phyloP scores from a whole-genome alignment of 306 rosid genomes.

The Castanea mollissima region DNA sequence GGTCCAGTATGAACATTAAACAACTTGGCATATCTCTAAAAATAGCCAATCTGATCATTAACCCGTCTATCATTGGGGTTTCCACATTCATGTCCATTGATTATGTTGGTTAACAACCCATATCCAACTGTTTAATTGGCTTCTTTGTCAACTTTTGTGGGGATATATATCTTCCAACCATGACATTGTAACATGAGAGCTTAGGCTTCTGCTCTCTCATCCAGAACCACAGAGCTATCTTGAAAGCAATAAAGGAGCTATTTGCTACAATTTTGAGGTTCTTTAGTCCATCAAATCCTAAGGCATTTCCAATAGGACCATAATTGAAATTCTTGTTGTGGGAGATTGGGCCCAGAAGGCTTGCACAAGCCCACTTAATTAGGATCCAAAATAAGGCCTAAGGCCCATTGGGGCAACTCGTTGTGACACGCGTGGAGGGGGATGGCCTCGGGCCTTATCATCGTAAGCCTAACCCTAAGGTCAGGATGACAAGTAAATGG shows the following conservation, averaged over 20 bases:
- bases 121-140: slow-evolving; percentile 69
- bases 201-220: slow-evolving; percentile 53
- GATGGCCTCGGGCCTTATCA: no score
- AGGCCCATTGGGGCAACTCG: no score
- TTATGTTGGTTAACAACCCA: slow-evolving; percentile 72
- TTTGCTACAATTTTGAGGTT: slow-evolving; percentile 70
- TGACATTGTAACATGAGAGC: slow-evolving; percentile 80
- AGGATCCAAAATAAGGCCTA: no score
- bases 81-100: slow-evolving; percentile 80
- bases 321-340: slow-evolving; percentile 65
- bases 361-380: no score
- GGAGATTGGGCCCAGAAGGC: no score
- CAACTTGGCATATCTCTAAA: slow-evolving; percentile 54
- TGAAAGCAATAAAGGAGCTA: slow-evolving; percentile 57
- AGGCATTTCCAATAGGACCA: slow-evolving; percentile 72
- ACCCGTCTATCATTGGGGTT: slow-evolving; percentile 54
- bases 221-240: slow-evolving; percentile 85
- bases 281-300: slow-evolving; percentile 73
- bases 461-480: no score
- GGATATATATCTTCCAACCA: slow-evolving; percentile 67
- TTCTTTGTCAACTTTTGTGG: slow-evolving; percentile 48
- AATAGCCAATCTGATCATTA: slow-evolving; percentile 69
- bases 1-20: slow-evolving; percentile 60
- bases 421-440: no score
- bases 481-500: no score